These are phyloP conservation scores for Monilinia laxa DNA, from an alignment of 2,329 filamentous ascomycete species.

Conservation along the genomic window DNA sequence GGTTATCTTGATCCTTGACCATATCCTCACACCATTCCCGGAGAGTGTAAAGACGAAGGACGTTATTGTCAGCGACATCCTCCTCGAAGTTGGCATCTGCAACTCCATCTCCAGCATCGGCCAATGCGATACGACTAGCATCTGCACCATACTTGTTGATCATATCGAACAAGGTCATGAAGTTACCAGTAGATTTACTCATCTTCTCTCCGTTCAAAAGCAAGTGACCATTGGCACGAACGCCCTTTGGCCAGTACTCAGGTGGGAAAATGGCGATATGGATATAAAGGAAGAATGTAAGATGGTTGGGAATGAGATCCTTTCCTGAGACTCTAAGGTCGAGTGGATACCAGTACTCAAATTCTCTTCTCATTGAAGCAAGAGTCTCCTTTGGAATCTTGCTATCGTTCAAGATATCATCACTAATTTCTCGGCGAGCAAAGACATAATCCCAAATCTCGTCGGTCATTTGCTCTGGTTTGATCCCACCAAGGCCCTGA, in stretches of 20 bases:
- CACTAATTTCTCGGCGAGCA: slow-evolving; percentile 66
- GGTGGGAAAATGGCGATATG: slow-evolving; percentile 85
- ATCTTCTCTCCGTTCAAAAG: slow-evolving; percentile 98
- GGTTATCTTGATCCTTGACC: slow-evolving; percentile 64
- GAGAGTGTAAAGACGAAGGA: slow-evolving; percentile 77
- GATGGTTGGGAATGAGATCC: slow-evolving; percentile 88
- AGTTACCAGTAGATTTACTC: slow-evolving; percentile 97
- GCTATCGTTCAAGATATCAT: slow-evolving; percentile 62
- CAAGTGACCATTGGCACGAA: slow-evolving; percentile 90
- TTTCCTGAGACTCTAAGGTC: slow-evolving; percentile 88
- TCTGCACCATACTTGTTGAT: slow-evolving; percentile 93
- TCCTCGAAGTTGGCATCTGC: slow-evolving; percentile 98
- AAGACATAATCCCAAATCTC: slow-evolving; percentile 98
- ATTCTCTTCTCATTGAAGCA: slow-evolving; percentile 81
- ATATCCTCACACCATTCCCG: slow-evolving; percentile 93
- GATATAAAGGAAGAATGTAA: slow-evolving; percentile 94
- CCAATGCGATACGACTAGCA: slow-evolving; percentile 84
- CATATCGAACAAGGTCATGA: slow-evolving; percentile 84
- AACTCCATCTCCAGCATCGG: slow-evolving; percentile 91
- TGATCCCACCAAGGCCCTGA: slow-evolving; percentile 65
- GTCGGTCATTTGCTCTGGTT: slow-evolving; percentile 84
- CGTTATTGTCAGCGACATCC: slow-evolving; percentile 86
- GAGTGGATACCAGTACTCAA: slow-evolving; percentile 95
- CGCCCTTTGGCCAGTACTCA: slow-evolving; percentile 82
- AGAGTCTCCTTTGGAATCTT: slow-evolving; percentile 74